Base-by-base conservation (phyloP, 352 stramenopile genomes). In the Phytophthora pisi region DNA sequence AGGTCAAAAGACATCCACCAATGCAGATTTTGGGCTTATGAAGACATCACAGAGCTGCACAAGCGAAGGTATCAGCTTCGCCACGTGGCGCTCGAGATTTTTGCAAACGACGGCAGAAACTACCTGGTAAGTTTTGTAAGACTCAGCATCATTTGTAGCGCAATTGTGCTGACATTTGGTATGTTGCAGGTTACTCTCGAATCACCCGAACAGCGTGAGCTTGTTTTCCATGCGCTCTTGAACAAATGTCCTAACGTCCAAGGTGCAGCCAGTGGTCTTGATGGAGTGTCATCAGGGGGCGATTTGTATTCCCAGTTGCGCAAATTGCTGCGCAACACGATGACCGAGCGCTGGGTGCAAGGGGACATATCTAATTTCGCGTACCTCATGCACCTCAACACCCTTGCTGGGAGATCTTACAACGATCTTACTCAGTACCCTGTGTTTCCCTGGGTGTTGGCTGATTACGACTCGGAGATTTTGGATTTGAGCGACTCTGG, bases 371-470 rank as follows among this genome's bases (percentile, higher is more conserved):
- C 86, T 8, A 94, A 93, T 45, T 99, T 99, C 62, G 97, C 98
- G 55, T 99, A 99, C 66, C 77, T 99, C 24, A 97, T 98, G 72
- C 89, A 98, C 65, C 83, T 99, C 34, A 99, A 99, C 74, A 97
- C 95, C 4, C 81, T 99, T 23, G 97, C 96, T 3, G 97, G 97
- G 7, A 72, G 97, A n/a, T 98, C 89, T 51, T 99, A 98, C 77
- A 99, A 99, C 79, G 97, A 99, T 52, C 89, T 99, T 6, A 99
- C 93, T 60, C 97, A 99, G 70, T 99, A 99, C 69, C 97, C 97
- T 24, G 96, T 89, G 5, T 99, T 99, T 66, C 98, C 98, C 15
- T 99, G 97, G 98, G 85, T 99, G 3, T 64, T 99, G 7, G 84
- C 90, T 1, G 97, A 99, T 76, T 99, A 99, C 72, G 90, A 75